These are phyloP conservation scores for Populus davidiana DNA, from an alignment of 345 rosid genomes.

Conservation along the genomic window DNA sequence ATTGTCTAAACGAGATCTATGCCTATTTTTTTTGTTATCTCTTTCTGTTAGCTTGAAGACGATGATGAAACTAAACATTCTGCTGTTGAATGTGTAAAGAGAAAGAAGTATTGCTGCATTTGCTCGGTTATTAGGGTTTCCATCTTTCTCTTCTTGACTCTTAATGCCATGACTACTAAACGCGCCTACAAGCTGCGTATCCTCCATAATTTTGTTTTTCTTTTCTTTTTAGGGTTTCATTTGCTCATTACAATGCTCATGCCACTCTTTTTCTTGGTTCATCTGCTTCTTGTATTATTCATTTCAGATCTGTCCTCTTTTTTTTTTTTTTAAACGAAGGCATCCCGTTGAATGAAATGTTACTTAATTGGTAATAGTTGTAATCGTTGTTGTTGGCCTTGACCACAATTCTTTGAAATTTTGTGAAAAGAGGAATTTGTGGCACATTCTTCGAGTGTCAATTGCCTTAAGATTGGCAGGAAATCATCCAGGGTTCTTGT, in stretches of 20 bases:
- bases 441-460: constrained; percentile 89
- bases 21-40: background rate
- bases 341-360: background rate
- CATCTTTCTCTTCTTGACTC: background rate
- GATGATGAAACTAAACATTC: background rate
- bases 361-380: constrained; percentile 14
- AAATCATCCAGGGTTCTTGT: constrained; percentile 91
- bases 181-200: constrained; percentile 99
- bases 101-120: background rate
- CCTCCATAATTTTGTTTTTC: constrained; percentile 34
- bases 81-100: constrained; percentile 21
- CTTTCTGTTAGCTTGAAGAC: background rate
- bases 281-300: background rate
- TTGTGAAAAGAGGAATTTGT: constrained; percentile 84
- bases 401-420: constrained; percentile 29
- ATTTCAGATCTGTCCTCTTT: background rate
- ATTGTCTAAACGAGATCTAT: background rate
- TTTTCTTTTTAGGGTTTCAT: constrained; percentile 1
- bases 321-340: constrained; percentile 2
- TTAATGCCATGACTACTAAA: constrained; percentile 73
- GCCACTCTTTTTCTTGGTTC: background rate
- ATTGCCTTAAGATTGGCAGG: constrained; percentile 96
- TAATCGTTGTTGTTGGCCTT: constrained; percentile 33
- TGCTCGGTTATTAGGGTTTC: constrained; percentile 9
- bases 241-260: background rate